Base-by-base conservation (phyloP, 164 flowering plant species). In the Cinnamomum micranthum region DNA sequence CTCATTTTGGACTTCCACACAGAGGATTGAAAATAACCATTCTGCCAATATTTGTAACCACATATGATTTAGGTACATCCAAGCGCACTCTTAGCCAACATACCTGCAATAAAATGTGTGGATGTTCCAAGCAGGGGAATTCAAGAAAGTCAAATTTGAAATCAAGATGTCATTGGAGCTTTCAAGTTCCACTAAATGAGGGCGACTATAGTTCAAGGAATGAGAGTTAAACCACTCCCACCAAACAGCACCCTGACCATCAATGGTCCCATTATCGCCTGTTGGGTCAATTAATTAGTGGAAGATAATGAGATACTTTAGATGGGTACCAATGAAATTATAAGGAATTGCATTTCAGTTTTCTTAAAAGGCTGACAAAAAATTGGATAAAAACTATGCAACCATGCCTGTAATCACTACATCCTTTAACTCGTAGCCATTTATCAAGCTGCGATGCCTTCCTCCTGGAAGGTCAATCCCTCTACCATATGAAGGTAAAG, bases 31-130 rank as follows among this genome's bases (percentile, higher is more conserved):
- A 41, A 41, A 41, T 9, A 41, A 41, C 47, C 47, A 41, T 41
- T 41, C 47, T 9, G 47, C 7, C 47, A 41, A 41, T 41, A 41
- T 41, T 41, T 41, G 47, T 6, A 41, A 41, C 47, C 10, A 9
- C 11, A 41, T 41, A 41, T 41, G 47, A 41, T 55, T 14, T 20
- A 17, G 6, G 14, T 14, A 15, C 47, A 66, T 66, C 7, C 69
- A 47, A 69, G 24, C 2, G n/a, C 35, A 2, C 28, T 25, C 41
- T 4, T 66, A 28, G 20, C 11, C 5, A 66, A 31, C 69, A 17
- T 78, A 92, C 98, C 97, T 91, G 92, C 96, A 92, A 82, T 95
- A 95, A 24, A 90, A 94, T n/a, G 99, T 95, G 78, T 88, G 97
- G 70, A 95, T 90, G 77, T 69, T 89, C 82, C 88, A 92, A 2